These are phyloP conservation scores for Aspergillus phoenicis DNA, from an alignment of 2,329 filamentous ascomycete genomes.

Conservation along the genomic window DNA sequence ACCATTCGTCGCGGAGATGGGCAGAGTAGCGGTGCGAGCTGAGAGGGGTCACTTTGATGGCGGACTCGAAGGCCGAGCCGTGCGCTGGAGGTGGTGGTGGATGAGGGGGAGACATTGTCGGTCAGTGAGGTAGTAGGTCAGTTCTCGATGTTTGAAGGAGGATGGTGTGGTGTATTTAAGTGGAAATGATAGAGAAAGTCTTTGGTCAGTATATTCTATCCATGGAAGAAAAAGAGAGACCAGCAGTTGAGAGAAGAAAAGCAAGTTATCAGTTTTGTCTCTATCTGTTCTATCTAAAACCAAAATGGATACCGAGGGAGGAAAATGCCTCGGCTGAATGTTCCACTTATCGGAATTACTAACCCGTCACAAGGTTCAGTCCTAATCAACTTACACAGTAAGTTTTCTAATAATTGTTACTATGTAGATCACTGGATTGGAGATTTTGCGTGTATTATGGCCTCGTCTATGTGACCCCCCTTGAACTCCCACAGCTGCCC, in stretches of 20 bases:
- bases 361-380: no score
- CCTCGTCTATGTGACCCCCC: neutral
- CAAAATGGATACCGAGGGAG: no score
- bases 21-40: constrained; percentile 61
- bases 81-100: constrained; percentile 18
- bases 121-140: neutral
- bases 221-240: no score
- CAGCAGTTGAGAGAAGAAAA: no score
- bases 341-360: no score
- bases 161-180: neutral
- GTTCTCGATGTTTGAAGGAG: neutral
- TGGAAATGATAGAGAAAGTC: no score
- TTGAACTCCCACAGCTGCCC: neutral
- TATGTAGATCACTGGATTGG: neutral
- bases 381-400: no score
- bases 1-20: constrained; percentile 61
- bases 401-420: no score
- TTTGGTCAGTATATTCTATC: no score
- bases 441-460: neutral
- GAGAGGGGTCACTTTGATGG: constrained; percentile 40
- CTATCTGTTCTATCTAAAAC: no score
- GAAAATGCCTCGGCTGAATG: no score
- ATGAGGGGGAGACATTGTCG: constrained; percentile 9
- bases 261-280: no score
- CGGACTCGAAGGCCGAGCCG: constrained; percentile 40